Base-by-base conservation (phyloP, 2,329 filamentous ascomycete species). In the Aspergillus carbonarius region DNA sequence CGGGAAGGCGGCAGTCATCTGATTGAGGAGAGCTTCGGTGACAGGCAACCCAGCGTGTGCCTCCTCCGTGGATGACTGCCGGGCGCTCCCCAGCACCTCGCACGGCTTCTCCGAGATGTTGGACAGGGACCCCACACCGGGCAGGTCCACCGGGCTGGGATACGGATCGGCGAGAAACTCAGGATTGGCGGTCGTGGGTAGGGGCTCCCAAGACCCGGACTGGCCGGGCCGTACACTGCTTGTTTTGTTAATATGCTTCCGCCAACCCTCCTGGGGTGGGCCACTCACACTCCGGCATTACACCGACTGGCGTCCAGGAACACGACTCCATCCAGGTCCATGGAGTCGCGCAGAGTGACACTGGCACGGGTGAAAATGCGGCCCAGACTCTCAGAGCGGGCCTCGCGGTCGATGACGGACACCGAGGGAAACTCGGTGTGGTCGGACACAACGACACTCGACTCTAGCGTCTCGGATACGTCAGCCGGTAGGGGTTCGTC, bases 331-430 rank as follows among this genome's bases (percentile, higher is more conserved):
- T 77, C 74, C 0, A 78, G 66, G 47, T 79, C 74, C 47, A 81
- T 68, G 0, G 78, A 75, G 27, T 78, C 70, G 3, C 75, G 70
- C 15, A 82, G 71, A 1, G 81, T 72, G 6, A 71, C 69, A 35
- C 79, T 77, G 5, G 79, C 80, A 18, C 76, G 76, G 0, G 75
- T 69, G 32, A 81, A 81, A 2, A 81, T 69, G 9, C 64, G 59
- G 2, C 54, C 37, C 17, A 70, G 62, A 1, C 64, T 64, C 37
- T 66, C 60, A 3, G 63, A 60, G 6, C 65, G 54, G 50, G 3
- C 66, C 63, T 10, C 10, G 4, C 23, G 35, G 6, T 27, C 25
- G 18, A 40, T 18, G 25, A 53, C 50, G 10, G 50, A 40, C 2
- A 53, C 35, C 10, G 23, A 37, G 2, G 50, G 50, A 17, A 44